phyloP scores from a whole-genome alignment of 306 rosid genomes.

The Parietaria judaica region DNA sequence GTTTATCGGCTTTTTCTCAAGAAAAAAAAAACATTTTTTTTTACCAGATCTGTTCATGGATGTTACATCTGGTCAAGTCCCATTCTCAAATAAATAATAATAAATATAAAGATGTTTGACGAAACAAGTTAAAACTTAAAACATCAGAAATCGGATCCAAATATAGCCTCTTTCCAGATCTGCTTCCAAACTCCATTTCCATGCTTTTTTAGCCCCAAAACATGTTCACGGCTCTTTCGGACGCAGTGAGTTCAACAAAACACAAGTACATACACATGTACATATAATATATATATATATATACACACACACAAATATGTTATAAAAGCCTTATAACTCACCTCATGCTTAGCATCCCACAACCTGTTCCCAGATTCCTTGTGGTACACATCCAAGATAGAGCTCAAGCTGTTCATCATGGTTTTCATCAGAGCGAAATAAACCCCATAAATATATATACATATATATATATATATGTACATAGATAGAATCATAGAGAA shows the following conservation, averaged over 20 bases:
- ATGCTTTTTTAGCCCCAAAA: conserved; percentile 36
- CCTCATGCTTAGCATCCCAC: conserved; percentile 97
- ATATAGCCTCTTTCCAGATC: conserved; percentile 59
- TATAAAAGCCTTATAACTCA: conserved; percentile 8
- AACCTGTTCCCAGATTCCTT: conserved; percentile 50
- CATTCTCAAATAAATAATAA: neutral
- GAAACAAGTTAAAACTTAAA: neutral
- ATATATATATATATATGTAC: neutral
- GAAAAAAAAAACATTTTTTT: conserved; percentile 24
- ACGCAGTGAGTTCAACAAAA: conserved; percentile 3
- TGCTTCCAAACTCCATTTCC: conserved; percentile 28
- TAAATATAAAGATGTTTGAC: conserved; percentile 7
- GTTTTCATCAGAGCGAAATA: neutral
- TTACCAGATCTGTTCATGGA: conserved; percentile 51
- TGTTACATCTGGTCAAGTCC: conserved; percentile 18
- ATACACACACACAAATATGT: neutral
- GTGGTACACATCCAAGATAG: conserved; percentile 61
- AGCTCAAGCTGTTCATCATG: conserved; percentile 43
- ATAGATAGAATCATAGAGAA: neutral
- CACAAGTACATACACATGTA: neutral
- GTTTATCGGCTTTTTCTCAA: conserved; percentile 36
- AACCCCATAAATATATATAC: neutral
- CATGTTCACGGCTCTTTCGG: neutral
- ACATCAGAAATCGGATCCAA: neutral
- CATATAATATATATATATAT: neutral